These are phyloP conservation scores for Boletus sp. DNA, from an alignment of 768 basidiomycete species.

Conservation along the genomic window DNA sequence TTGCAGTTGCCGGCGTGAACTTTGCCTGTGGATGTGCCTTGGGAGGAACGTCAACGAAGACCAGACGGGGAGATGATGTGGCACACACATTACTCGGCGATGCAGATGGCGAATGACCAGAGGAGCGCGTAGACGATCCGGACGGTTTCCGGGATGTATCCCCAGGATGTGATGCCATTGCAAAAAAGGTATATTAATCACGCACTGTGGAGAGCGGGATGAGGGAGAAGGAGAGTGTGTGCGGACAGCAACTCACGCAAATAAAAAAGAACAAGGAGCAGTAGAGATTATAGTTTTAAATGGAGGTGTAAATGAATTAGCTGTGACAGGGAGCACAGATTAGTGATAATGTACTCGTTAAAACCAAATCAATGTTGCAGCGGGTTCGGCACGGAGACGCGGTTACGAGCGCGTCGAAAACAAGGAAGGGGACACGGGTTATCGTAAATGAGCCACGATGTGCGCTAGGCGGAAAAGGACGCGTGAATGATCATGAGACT, in stretches of 20 bases:
- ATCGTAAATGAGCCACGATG: slow-evolving; percentile 35
- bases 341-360: slow-evolving; percentile 26
- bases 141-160: slow-evolving; percentile 64
- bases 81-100: slow-evolving; percentile 56
- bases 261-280: slow-evolving; percentile 23
- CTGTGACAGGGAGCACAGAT: slow-evolving; percentile 26
- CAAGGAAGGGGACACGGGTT: slow-evolving; percentile 21
- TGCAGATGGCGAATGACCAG: slow-evolving; percentile 56
- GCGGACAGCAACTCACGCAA: slow-evolving; percentile 25
- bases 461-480: slow-evolving; percentile 22
- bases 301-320: slow-evolving; percentile 35
- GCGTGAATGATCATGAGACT: slow-evolving; percentile 29
- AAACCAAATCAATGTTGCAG: slow-evolving; percentile 8
- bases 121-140: slow-evolving; percentile 63
- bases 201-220: slow-evolving; percentile 23
- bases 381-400: slow-evolving; percentile 30
- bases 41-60: slow-evolving; percentile 9
- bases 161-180: slow-evolving; percentile 35
- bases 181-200: slow-evolving; percentile 26
- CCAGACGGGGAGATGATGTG: background rate
- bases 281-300: slow-evolving; percentile 35
- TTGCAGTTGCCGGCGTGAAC: slow-evolving; percentile 38
- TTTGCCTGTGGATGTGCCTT: slow-evolving; percentile 46
- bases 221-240: slow-evolving; percentile 11
- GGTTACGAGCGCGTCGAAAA: slow-evolving; percentile 29